phyloP scores from a whole-genome alignment of 257 asterid genomes.

The Penstemon barbatus region DNA sequence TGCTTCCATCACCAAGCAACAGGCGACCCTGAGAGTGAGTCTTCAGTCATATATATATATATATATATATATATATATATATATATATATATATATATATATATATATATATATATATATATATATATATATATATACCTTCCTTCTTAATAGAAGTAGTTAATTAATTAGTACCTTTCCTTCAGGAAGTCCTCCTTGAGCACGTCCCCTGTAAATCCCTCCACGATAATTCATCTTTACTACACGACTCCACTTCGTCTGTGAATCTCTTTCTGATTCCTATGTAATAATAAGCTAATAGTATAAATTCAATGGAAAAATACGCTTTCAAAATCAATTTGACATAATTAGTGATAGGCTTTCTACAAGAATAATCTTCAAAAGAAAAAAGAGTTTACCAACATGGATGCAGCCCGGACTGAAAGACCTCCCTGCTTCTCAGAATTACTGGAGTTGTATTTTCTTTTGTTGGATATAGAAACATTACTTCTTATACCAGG shows the following conservation, averaged over 20 bases:
- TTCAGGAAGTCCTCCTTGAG: conserved; percentile 98
- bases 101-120: too few species aligned
- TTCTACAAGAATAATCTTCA: conserved; percentile 5
- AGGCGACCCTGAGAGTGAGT: conserved; percentile 68
- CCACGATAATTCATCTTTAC: conserved; percentile 88
- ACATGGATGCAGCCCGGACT: conserved; percentile 89
- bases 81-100: conserved; percentile 3
- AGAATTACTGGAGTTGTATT: conserved; percentile 32
- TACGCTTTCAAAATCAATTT: background rate
- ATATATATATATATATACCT: conserved; percentile 8
- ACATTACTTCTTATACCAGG: conserved; percentile 37
- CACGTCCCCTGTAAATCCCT: conserved; percentile 81
- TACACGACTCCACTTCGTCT: conserved; percentile 83
- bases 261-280: conserved; percentile 93
- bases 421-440: conserved; percentile 85
- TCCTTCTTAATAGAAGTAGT: conserved; percentile 16
- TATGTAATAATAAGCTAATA: conserved; percentile 31
- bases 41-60: too few species aligned
- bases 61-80: conserved; percentile 7
- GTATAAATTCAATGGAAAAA: conserved; percentile 18
- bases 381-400: conserved; percentile 51
- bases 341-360: background rate
- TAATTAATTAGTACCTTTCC: conserved; percentile 74
- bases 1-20: conserved; percentile 79
- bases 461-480: conserved; percentile 40